Evolutionary conservation across 1,139 yeast species (phyloP).

Genomic region (Kurtzmaniella quercitrusa): DNA sequence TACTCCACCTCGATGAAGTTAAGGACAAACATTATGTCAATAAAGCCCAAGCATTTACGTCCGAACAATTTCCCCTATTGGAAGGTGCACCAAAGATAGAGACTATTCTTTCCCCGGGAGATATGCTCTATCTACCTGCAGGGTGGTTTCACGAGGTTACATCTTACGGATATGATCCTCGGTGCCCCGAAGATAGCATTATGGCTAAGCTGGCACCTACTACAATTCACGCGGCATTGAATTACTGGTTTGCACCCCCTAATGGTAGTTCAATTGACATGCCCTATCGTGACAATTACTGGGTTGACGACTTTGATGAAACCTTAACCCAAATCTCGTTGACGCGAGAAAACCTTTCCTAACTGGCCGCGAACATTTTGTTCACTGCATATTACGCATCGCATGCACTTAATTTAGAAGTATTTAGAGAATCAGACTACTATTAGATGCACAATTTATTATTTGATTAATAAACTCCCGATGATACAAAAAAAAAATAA

Average conservation of each 20-base stretch:
- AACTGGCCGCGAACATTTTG: conserved; percentile 21
- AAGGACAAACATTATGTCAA: conserved; percentile 16
- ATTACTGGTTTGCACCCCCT: conserved; percentile 75
- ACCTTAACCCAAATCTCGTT: neutral
- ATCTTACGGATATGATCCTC: conserved; percentile 37
- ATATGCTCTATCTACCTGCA: conserved; percentile 66
- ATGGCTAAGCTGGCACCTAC: neutral
- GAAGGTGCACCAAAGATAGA: conserved; percentile 34
- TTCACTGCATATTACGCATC: conserved; percentile 11
- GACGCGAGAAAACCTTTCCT: neutral
- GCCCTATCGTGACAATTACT: conserved; percentile 46
- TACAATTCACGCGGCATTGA: conserved; percentile 54
- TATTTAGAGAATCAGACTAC: neutral
- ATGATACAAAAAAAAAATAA: no score
- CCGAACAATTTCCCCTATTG: conserved; percentile 45
- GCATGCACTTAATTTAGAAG: conserved; percentile 1
- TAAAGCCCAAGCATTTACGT: conserved; percentile 19
- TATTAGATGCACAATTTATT: neutral
- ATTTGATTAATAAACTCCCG: neutral
- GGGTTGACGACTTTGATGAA: conserved; percentile 45
- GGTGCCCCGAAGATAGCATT: conserved; percentile 5
- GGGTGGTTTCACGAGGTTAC: conserved; percentile 85
- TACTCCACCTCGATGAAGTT: conserved; percentile 56
- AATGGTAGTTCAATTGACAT: conserved; percentile 22
- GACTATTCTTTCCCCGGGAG: conserved; percentile 55